Evolutionary conservation across 345 rosid genomes (phyloP).

Genomic region (Euphorbia pulcherrima): DNA sequence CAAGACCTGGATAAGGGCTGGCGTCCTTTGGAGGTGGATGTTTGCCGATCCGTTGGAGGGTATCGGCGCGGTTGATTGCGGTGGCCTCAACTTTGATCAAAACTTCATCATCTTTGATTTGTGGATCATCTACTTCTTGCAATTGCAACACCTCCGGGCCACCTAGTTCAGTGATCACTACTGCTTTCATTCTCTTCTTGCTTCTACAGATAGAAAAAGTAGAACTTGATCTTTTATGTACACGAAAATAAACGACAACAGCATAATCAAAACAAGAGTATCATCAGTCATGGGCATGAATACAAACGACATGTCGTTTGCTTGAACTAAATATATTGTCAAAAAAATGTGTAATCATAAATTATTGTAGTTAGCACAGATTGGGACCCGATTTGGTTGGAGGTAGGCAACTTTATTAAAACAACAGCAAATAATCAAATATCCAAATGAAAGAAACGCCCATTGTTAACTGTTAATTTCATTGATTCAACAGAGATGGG

Average conservation of each 20-base stretch:
- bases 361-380: too few species aligned
- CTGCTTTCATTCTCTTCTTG: conserved; percentile 57
- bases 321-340: too few species aligned
- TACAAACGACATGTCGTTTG: too few species aligned
- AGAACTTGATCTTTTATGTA: neutral
- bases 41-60: conserved; percentile 60
- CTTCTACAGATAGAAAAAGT: neutral
- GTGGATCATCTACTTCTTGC: conserved; percentile 66
- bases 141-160: conserved; percentile 75
- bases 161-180: conserved; percentile 65
- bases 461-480: neutral
- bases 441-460: too few species aligned
- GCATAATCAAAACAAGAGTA: too few species aligned
- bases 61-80: conserved; percentile 78
- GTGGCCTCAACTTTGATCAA: conserved; percentile 66
- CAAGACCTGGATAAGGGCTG: conserved; percentile 71
- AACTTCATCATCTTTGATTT: conserved; percentile 62
- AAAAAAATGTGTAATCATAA: too few species aligned
- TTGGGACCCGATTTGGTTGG: too few species aligned
- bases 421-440: neutral
- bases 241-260: too few species aligned
- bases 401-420: neutral
- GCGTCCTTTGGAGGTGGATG: conserved; percentile 75
- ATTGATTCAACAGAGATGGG: conserved; percentile 25
- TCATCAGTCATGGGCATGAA: too few species aligned